Percentiles rank a stretch among this genome's conserved stretches.
phyloP scores from a whole-genome alignment of 495 filamentous ascomycete species.

The Monascus purpureus region DNA sequence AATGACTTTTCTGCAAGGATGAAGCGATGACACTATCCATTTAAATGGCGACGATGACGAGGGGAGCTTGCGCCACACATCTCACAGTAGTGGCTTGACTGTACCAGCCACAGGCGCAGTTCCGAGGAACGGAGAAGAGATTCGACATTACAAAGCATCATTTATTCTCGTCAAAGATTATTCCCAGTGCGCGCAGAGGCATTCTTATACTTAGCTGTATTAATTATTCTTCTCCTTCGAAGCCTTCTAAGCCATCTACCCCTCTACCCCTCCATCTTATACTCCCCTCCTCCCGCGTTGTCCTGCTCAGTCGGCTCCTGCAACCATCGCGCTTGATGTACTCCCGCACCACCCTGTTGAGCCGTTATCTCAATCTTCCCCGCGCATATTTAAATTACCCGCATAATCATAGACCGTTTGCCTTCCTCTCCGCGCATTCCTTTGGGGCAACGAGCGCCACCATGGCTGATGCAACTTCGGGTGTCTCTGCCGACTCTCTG shows the following conservation, averaged over 20 bases:
- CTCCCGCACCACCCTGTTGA: constrained; percentile 26
- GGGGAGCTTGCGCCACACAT: neutral
- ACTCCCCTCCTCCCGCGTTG: neutral
- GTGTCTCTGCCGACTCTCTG: constrained; percentile 58
- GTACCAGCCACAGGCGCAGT: neutral
- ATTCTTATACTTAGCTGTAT: no score
- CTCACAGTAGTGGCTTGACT: neutral
- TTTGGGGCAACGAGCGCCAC: constrained; percentile 25
- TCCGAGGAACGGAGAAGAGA: neutral
- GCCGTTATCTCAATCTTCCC: constrained; percentile 31
- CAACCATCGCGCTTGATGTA: constrained; percentile 23
- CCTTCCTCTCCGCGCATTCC: constrained; percentile 26
- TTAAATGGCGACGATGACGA: no score
- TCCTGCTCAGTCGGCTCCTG: neutral
- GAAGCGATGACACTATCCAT: neutral
- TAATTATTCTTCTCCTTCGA: neutral
- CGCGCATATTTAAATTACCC: constrained; percentile 15
- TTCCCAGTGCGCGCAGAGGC: no score
- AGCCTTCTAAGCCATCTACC: neutral
- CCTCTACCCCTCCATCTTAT: neutral
- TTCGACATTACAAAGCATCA: neutral
- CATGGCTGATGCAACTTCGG: constrained; percentile 40
- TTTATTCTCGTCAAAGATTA: neutral
- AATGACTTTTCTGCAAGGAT: neutral
- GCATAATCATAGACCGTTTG: constrained; percentile 14